phyloP scores from a whole-genome alignment of 129 eudicot genomes.

The Silybum marianum region DNA sequence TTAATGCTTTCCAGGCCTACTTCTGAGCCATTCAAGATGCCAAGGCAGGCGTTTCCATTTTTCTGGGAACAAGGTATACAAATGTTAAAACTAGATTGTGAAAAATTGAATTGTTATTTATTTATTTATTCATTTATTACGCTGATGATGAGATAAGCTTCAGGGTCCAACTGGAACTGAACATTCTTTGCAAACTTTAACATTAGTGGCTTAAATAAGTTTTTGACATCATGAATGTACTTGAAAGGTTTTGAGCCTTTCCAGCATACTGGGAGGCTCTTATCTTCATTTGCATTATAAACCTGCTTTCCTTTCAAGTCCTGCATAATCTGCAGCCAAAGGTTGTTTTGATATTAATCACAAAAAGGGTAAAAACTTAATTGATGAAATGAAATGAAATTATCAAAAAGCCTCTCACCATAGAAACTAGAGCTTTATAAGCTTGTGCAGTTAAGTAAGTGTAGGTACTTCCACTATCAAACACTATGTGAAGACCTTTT shows the following conservation, averaged over 20 bases:
- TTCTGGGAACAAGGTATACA: conserved; percentile 44
- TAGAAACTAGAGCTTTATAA: conserved; percentile 44
- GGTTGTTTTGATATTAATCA: background rate
- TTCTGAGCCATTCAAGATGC: conserved; percentile 69
- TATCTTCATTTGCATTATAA: conserved; percentile 57
- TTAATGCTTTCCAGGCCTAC: conserved; percentile 59
- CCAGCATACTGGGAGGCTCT: conserved; percentile 87
- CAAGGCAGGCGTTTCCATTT: conserved; percentile 77
- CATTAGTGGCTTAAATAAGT: conserved; percentile 61
- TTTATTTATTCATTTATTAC: conserved; percentile 36
- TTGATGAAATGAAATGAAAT: background rate
- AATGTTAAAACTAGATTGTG: background rate
- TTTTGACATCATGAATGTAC: conserved; percentile 57
- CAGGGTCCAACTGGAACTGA: conserved; percentile 65
- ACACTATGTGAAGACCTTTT: conserved; percentile 60
- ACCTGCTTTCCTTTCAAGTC: conserved; percentile 55
- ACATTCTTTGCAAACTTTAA: conserved; percentile 56
- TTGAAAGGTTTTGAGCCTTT: conserved; percentile 80
- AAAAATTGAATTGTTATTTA: background rate
- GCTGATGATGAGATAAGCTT: conserved; percentile 75
- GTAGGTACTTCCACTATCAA: conserved; percentile 92
- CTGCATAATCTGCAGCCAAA: conserved; percentile 51
- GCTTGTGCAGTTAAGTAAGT: conserved; percentile 62
- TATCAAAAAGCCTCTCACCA: conserved; percentile 40
- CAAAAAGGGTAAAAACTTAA: background rate